Evolutionary conservation across 768 basidiomycete genomes (phyloP).

Genomic region (Phlebiopsis flavidoalba): DNA sequence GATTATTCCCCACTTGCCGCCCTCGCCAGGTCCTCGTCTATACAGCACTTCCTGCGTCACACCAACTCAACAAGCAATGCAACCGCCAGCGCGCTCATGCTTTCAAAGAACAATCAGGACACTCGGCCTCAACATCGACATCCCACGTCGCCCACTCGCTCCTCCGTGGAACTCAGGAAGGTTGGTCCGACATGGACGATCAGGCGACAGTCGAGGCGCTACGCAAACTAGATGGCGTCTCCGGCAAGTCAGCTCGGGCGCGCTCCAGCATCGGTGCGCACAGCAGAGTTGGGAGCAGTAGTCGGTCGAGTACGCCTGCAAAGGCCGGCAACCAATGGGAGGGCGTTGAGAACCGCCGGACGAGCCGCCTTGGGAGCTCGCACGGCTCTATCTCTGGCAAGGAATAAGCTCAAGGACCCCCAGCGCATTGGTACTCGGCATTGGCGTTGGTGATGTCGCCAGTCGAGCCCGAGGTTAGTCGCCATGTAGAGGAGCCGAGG

Average conservation of each 20-base stretch:
- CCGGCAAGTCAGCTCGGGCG: conserved; percentile 68
- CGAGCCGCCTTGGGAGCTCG: conserved; percentile 26
- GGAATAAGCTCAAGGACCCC: conserved; percentile 38
- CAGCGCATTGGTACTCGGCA: conserved; percentile 33
- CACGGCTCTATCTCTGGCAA: conserved; percentile 39
- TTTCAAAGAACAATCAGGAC: conserved; percentile 31
- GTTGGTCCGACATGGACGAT: conserved; percentile 85
- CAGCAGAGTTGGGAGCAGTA: conserved; percentile 45
- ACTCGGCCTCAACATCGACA: conserved; percentile 30
- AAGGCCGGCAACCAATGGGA: conserved; percentile 71
- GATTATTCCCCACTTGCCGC: conserved; percentile 90
- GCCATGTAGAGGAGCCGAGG: conserved; percentile 42
- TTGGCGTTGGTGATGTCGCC: conserved; percentile 27
- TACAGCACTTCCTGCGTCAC: conserved; percentile 75
- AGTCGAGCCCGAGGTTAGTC: conserved; percentile 40
- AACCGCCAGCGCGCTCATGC: conserved; percentile 26
- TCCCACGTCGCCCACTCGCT: conserved; percentile 80
- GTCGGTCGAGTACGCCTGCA: conserved; percentile 66
- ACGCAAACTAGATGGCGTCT: conserved; percentile 87
- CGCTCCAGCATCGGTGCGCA: conserved; percentile 60
- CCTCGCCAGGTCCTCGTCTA: conserved; percentile 86
- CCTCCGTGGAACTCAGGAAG: conserved; percentile 82
- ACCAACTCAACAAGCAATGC: conserved; percentile 35
- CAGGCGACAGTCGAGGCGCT: conserved; percentile 87
- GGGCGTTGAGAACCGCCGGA: conserved; percentile 43